Evolutionary conservation across 1,139 yeast species (phyloP).

Genomic region (Yamadazyma diospyri): DNA sequence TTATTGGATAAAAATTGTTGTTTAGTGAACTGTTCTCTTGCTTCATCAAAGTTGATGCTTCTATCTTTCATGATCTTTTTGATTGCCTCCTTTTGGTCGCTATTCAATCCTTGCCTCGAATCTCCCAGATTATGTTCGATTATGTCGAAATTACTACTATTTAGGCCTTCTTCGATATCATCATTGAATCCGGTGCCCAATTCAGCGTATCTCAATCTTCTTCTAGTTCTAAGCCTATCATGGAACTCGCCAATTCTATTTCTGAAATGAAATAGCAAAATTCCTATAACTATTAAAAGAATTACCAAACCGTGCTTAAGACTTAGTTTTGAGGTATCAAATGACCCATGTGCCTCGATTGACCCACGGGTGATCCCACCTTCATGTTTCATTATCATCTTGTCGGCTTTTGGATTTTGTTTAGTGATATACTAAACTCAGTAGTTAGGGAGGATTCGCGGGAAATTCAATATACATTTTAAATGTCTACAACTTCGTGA

Average conservation of each 20-base stretch:
- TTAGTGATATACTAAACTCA: too few species aligned
- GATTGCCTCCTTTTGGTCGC: conserved; percentile 49
- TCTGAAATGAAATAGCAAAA: conserved; percentile 24
- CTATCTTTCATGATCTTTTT: conserved; percentile 50
- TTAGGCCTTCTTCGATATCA: conserved; percentile 66
- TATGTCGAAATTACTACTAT: conserved; percentile 59
- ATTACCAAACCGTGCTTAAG: conserved; percentile 14
- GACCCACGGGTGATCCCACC: conserved; percentile 3
- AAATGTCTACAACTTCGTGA: too few species aligned
- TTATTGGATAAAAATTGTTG: conserved; percentile 46
- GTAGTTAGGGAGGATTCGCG: too few species aligned
- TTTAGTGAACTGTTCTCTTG: conserved; percentile 54
- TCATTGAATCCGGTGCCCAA: conserved; percentile 41
- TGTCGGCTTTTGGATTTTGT: not conserved
- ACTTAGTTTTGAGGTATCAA: conserved; percentile 8
- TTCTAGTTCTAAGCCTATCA: conserved; percentile 23
- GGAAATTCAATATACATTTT: not conserved
- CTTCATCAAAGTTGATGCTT: conserved; percentile 62
- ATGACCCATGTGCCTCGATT: conserved; percentile 9
- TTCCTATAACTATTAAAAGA: conserved; percentile 11
- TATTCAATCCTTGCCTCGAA: conserved; percentile 59
- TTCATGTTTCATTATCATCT: not conserved
- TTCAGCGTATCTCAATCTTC: conserved; percentile 20
- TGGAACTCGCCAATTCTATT: conserved; percentile 21
- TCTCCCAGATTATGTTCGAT: conserved; percentile 47